Evolutionary conservation across 2,329 filamentous ascomycete genomes (phyloP).

Genomic region (Plenodomus tracheiphilus): DNA sequence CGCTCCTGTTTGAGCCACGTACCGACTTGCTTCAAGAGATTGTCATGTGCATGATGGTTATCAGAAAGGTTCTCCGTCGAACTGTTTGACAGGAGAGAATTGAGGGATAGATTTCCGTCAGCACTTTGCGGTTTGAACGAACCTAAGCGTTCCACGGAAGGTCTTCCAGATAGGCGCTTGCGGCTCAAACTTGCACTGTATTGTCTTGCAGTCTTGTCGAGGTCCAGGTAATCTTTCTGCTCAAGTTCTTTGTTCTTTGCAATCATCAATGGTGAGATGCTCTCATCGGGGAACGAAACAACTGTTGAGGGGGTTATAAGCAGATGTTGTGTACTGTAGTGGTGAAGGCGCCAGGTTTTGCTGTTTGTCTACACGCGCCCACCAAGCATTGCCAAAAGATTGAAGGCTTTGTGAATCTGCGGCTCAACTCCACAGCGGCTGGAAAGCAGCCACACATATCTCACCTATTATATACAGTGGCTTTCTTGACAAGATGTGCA

Average conservation of each 20-base stretch:
- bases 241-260: constrained; percentile 51
- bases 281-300: constrained; percentile 53
- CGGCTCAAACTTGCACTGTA: constrained; percentile 45
- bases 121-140: constrained; percentile 22
- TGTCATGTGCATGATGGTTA: constrained; percentile 35
- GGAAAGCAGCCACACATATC: background rate
- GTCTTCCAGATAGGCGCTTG: constrained; percentile 50
- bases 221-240: constrained; percentile 46
- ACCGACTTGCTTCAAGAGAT: constrained; percentile 71
- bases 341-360: background rate
- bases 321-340: constrained; percentile 9
- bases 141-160: constrained; percentile 37
- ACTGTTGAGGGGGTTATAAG: constrained; percentile 41
- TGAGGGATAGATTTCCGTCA: constrained; percentile 35
- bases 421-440: background rate
- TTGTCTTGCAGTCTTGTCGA: constrained; percentile 44
- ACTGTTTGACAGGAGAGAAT: constrained; percentile 36
- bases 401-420: background rate
- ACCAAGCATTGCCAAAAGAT: background rate
- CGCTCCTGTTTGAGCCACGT: constrained; percentile 86
- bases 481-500: background rate
- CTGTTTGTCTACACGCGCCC: background rate
- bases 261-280: constrained; percentile 52
- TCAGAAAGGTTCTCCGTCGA: constrained; percentile 26
- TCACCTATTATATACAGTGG: background rate